phyloP scores from a whole-genome alignment of 768 basidiomycete genomes.

The Tulasnella sp. region DNA sequence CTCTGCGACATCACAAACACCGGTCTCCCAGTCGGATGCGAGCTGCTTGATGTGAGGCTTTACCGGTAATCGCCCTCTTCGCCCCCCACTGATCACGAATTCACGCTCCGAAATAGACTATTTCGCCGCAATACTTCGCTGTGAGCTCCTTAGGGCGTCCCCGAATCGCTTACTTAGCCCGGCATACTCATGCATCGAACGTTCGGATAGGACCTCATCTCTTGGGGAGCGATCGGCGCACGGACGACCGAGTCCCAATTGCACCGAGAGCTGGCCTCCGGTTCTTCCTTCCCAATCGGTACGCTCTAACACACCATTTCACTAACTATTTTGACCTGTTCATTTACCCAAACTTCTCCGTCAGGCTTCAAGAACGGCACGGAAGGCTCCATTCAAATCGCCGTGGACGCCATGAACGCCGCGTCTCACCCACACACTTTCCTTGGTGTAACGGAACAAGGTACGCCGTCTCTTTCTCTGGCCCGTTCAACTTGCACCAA shows the following conservation, averaged over 20 bases:
- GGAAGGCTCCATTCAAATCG: constrained; percentile 77
- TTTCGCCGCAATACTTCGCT: constrained; percentile 71
- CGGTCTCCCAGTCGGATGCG: constrained; percentile 89
- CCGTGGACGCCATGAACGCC: constrained; percentile 93
- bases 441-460: constrained; percentile 51
- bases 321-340: neutral
- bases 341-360: neutral
- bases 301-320: neutral
- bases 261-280: constrained; percentile 91
- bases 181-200: neutral
- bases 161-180: neutral
- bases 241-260: constrained; percentile 96
- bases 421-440: constrained; percentile 90
- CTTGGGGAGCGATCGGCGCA: constrained; percentile 95
- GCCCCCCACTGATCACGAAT: neutral
- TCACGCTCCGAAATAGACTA: constrained; percentile 27
- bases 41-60: constrained; percentile 56
- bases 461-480: neutral
- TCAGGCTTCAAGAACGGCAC: constrained; percentile 97
- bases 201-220: constrained; percentile 37
- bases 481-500: neutral
- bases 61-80: neutral
- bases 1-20: constrained; percentile 82
- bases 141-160: constrained; percentile 35
- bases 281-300: constrained; percentile 88